Conservation (phyloP, 139 green algal genomes). For the Pleodorina starrii region DNA sequence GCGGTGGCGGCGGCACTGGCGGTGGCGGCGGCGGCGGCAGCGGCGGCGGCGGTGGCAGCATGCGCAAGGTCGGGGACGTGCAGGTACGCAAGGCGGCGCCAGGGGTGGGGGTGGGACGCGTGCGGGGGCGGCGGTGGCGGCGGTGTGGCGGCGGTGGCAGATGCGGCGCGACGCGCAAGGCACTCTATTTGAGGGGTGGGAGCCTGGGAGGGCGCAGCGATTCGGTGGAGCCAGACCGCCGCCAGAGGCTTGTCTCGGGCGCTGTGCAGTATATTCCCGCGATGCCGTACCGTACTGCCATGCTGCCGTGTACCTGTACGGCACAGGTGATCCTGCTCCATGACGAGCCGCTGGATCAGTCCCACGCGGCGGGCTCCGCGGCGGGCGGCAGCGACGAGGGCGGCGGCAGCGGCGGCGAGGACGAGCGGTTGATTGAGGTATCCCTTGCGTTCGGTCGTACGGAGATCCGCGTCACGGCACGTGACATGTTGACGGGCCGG, state of each 20-base stretch:
- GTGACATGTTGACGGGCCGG: neutral
- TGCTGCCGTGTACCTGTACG: neutral
- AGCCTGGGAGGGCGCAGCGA: too few relatives aligned
- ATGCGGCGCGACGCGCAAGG: too few relatives aligned
- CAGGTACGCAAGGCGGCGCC: too few relatives aligned
- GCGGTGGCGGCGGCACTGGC: neutral
- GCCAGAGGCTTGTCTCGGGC: too few relatives aligned
- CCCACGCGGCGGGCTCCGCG: neutral
- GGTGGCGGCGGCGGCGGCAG: neutral
- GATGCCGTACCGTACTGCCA: too few relatives aligned
- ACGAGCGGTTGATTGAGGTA: slow-evolving; percentile 42
- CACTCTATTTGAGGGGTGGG: too few relatives aligned
- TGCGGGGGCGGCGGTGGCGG: too few relatives aligned
- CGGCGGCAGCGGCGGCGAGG: neutral
- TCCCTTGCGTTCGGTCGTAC: slow-evolving; percentile 43
- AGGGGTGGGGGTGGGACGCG: too few relatives aligned
- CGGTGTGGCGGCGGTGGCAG: too few relatives aligned
- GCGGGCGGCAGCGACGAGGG: neutral
- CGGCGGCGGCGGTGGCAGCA: neutral
- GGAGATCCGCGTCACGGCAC: slow-evolving; percentile 32
- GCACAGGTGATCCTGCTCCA: neutral
- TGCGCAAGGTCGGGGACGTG: neutral
- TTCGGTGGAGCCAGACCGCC: too few relatives aligned
- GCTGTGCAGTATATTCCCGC: too few relatives aligned
- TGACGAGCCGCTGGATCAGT: neutral